These are phyloP conservation scores for Cordyceps pruinosa DNA, from an alignment of 2,329 filamentous ascomycete species.

Conservation along the genomic window DNA sequence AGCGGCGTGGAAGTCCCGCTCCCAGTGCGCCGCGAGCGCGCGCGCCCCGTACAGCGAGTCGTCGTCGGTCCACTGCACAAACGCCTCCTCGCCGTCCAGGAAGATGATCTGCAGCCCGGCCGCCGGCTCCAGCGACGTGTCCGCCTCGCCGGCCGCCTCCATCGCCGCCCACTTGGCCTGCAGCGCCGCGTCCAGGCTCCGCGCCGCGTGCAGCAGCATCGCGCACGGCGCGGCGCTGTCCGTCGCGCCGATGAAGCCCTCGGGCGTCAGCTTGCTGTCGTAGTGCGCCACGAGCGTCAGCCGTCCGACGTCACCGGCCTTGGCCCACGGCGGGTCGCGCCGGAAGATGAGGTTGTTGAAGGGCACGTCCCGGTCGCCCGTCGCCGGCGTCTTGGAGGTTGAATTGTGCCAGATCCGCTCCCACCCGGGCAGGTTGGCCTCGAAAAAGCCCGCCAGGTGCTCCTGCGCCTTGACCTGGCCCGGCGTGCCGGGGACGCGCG, in stretches of 20 bases:
- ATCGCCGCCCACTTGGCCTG: slow-evolving; percentile 76
- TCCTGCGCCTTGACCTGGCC: slow-evolving; percentile 66
- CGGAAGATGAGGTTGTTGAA: slow-evolving; percentile 84
- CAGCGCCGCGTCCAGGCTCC: slow-evolving; percentile 71
- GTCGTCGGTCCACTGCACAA: slow-evolving; percentile 66
- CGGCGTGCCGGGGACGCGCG: slow-evolving; percentile 80
- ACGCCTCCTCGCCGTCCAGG: slow-evolving; percentile 92
- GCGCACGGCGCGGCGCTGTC: slow-evolving; percentile 94
- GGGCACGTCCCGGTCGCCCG: slow-evolving; percentile 62
- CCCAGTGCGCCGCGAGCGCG: slow-evolving; percentile 78
- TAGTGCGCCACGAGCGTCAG: slow-evolving; percentile 91
- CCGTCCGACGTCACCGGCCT: slow-evolving; percentile 66
- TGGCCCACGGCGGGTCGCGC: slow-evolving; percentile 78
- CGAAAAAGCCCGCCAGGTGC: slow-evolving; percentile 83
- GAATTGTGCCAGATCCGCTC: slow-evolving; percentile 79
- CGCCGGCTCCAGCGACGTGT: slow-evolving; percentile 59
- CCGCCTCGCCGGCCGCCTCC: slow-evolving; percentile 48
- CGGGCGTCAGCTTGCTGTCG: slow-evolving; percentile 72
- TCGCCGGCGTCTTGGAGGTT: slow-evolving; percentile 73
- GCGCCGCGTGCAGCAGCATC: slow-evolving; percentile 80
- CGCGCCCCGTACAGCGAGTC: slow-evolving; percentile 88
- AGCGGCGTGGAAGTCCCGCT: slow-evolving; percentile 58
- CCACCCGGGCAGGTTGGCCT: slow-evolving; percentile 68
- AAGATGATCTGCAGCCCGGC: slow-evolving; percentile 84
- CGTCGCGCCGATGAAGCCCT: slow-evolving; percentile 86